These are phyloP conservation scores for Penicillium sp. DNA, from an alignment of 2,329 filamentous ascomycete species.

Conservation along the genomic window DNA sequence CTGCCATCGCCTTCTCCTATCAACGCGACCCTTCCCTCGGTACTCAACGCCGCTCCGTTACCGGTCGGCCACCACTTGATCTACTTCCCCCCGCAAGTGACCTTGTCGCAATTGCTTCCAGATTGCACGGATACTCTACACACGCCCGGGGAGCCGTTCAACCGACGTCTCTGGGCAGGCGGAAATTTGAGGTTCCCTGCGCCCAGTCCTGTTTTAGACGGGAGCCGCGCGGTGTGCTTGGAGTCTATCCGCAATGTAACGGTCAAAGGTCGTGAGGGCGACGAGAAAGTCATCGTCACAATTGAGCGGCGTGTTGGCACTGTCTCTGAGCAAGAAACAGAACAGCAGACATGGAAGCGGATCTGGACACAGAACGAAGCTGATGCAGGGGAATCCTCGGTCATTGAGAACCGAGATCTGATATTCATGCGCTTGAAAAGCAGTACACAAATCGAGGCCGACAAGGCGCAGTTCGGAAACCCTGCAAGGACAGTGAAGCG, in stretches of 20 bases:
- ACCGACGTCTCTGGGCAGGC: conserved; percentile 84
- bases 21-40: conserved; percentile 37
- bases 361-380: conserved; percentile 48
- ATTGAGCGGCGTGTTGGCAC: conserved; percentile 57
- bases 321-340: conserved; percentile 39
- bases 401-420: conserved; percentile 62
- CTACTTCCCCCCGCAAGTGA: conserved; percentile 76
- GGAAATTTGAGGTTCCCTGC: conserved; percentile 64
- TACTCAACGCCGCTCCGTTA: conserved; percentile 29
- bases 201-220: conserved; percentile 33
- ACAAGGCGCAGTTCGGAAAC: conserved; percentile 25
- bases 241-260: conserved; percentile 52
- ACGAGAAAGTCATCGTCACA: conserved; percentile 61
- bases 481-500: conserved; percentile 35
- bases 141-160: conserved; percentile 70
- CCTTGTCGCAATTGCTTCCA: conserved; percentile 63
- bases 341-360: conserved; percentile 38
- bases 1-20: conserved; percentile 41
- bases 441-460: conserved; percentile 33
- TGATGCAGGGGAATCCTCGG: conserved; percentile 43
- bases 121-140: conserved; percentile 87
- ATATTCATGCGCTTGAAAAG: conserved; percentile 62
- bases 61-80: conserved; percentile 72
- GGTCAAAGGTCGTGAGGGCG: conserved; percentile 53
- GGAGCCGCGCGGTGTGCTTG: conserved; percentile 43